Evolutionary conservation across 202 grass and related monocot genomes (phyloP).

Genomic region (Saccharum hybrid): DNA sequence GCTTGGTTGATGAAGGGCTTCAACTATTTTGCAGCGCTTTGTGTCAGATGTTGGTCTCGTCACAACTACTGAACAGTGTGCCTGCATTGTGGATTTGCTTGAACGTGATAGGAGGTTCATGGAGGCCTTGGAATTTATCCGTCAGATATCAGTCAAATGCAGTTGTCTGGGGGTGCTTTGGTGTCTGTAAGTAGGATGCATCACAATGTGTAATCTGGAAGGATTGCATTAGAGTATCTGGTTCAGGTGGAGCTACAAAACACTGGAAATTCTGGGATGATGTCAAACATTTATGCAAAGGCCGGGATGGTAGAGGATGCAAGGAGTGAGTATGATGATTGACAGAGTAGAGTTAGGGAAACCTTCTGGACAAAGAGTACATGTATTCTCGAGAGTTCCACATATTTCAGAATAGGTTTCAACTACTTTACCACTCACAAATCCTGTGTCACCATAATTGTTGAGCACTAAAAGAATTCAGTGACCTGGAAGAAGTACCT

Average conservation of each 20-base stretch:
- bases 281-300: conserved; percentile 74
- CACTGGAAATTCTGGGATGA: conserved; percentile 65
- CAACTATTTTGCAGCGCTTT: conserved; percentile 52
- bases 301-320: conserved; percentile 64
- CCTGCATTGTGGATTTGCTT: conserved; percentile 75
- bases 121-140: conserved; percentile 52
- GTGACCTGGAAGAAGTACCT: background rate
- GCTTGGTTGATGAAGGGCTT: conserved; percentile 59
- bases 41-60: conserved; percentile 16
- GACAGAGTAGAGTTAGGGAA: conserved; percentile 54
- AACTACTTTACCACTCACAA: too few species aligned
- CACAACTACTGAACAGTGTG: conserved; percentile 59
- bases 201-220: conserved; percentile 61
- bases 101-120: conserved; percentile 61
- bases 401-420: too few species aligned
- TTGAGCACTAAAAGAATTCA: background rate
- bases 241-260: conserved; percentile 63
- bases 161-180: conserved; percentile 56
- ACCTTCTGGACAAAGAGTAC: conserved; percentile 54
- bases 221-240: conserved; percentile 59
- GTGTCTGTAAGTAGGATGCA: conserved; percentile 33
- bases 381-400: too few species aligned
- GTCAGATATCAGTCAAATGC: conserved; percentile 51
- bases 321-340: too few species aligned
- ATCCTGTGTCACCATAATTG: background rate